Conservation (phyloP, 495 filamentous ascomycete species). For the Tuber brumale region DNA sequence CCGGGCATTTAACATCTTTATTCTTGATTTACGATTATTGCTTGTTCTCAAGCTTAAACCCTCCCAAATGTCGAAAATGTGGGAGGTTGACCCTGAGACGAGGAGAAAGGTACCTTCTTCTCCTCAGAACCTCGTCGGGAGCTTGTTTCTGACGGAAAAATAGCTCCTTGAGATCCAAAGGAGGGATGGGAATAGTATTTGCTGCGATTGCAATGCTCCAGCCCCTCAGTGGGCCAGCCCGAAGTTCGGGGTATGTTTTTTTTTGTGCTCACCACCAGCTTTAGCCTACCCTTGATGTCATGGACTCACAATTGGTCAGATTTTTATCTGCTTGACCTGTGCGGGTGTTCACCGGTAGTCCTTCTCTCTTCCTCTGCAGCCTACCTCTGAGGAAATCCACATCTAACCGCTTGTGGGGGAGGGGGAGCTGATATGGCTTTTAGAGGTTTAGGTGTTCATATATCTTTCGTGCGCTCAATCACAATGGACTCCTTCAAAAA, state of each 20-base stretch:
- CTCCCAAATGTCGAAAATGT: constrained; percentile 53
- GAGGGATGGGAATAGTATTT: constrained; percentile 72
- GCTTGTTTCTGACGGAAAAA: constrained; percentile 15
- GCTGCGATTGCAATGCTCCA: constrained; percentile 89
- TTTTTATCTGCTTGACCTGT: constrained; percentile 96
- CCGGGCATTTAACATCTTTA: not conserved
- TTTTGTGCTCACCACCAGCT: not conserved
- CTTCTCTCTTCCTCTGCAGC: not conserved
- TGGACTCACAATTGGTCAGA: constrained; percentile 36
- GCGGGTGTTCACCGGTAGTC: constrained; percentile 75
- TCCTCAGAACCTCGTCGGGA: not conserved
- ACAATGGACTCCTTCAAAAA: constrained; percentile 96
- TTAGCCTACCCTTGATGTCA: constrained; percentile 2
- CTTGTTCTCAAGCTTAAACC: not conserved
- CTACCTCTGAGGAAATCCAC: not conserved
- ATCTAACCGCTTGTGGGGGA: not conserved
- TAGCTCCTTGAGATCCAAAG: constrained; percentile 86
- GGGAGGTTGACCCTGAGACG: constrained; percentile 97
- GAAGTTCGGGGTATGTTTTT: constrained; percentile 52
- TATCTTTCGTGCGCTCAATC: constrained; percentile 92
- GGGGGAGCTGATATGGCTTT: constrained; percentile 4
- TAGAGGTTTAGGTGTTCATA: constrained; percentile 81
- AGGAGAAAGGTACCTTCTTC: constrained; percentile 65
- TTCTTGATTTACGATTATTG: not conserved
- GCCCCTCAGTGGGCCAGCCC: constrained; percentile 86